These are phyloP conservation scores for Pterula multifida DNA, from an alignment of 1,284 basidiomycete species.

Conservation along the genomic window DNA sequence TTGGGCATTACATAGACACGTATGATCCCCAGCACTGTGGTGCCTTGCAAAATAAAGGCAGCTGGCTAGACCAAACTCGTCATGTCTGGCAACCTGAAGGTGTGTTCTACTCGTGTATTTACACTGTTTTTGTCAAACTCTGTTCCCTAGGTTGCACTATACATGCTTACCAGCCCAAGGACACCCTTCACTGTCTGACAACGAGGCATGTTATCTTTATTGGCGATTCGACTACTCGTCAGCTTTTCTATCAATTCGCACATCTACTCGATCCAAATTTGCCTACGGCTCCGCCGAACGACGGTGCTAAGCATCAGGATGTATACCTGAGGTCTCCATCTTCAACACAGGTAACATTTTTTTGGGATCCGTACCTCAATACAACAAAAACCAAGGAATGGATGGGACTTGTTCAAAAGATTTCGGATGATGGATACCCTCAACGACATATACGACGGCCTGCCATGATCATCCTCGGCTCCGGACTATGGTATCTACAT, in stretches of 20 bases:
- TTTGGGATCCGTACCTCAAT: conserved; percentile 35
- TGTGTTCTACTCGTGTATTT: conserved; percentile 19
- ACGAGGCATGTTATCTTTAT: conserved; percentile 57
- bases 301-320: conserved; percentile 60
- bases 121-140: conserved; percentile 7
- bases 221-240: conserved; percentile 77
- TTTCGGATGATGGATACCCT: not conserved
- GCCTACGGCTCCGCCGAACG: conserved; percentile 39
- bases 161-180: conserved; percentile 42
- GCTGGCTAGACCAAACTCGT: conserved; percentile 61
- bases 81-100: conserved; percentile 81
- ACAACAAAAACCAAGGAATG: conserved; percentile 4
- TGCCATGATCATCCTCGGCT: conserved; percentile 69
- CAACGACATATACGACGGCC: conserved; percentile 16
- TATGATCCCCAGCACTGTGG: conserved; percentile 64
- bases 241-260: conserved; percentile 67
- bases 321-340: conserved; percentile 32
- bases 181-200: conserved; percentile 41
- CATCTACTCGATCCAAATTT: conserved; percentile 44
- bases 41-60: conserved; percentile 58
- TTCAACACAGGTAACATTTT: conserved; percentile 49
- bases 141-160: conserved; percentile 59
- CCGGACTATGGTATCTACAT: conserved; percentile 81
- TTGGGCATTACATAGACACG: conserved; percentile 11
- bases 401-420: not conserved